Evolutionary conservation across 352 stramenopile genomes (phyloP), one percentile per base, ranked within the genome.

Genomic region (Globisporangium middletonii): DNA sequence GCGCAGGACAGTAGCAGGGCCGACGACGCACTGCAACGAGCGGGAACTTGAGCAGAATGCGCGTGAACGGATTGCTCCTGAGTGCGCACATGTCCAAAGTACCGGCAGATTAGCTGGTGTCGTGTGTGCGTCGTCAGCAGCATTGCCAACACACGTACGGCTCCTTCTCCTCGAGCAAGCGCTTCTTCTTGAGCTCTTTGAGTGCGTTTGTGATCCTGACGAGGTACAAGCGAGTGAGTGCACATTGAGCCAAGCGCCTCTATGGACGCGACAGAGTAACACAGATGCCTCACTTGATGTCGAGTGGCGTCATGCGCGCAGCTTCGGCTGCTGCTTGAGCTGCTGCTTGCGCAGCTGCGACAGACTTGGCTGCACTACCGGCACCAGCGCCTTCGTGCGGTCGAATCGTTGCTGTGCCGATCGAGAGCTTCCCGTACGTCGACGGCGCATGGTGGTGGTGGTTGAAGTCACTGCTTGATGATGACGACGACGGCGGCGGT

Each of bases 31-130:
- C 72, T 19, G 70, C 75, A 15, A 85, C 76, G 27, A 84, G 65
- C 15, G 83, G 83, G 16, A 89, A 72, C 65, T 91, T 93, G 48
- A 93, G 77, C 57, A 93, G 58, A 62, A 91, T 93, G 28, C 77
- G 71, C 9, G 79, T 91, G 64, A 93, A 90, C 44, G 80, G 79
- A 28, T 86, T 86, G n/a, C 71, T 60, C 8, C 65, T 23, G 69
- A 42, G 16, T 46, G 27, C 23, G 15, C 27, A 30, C 50, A 43
- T 26, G 15, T 30, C 30, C 18, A 11, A 46, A 42, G 37, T 1
- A 42, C 8, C 13, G 13, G 37, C 23, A n/a, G 8, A 23, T 47
- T 33, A 46, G 23, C 19, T 9, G 27, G 18, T 11, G 18, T 18
- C 28, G 23, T 2, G 12, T 12, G 23, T 42, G 2, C 35, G 5